phyloP scores from a whole-genome alignment of 176 grass and related monocot genomes.

The Lolium multiflorum region DNA sequence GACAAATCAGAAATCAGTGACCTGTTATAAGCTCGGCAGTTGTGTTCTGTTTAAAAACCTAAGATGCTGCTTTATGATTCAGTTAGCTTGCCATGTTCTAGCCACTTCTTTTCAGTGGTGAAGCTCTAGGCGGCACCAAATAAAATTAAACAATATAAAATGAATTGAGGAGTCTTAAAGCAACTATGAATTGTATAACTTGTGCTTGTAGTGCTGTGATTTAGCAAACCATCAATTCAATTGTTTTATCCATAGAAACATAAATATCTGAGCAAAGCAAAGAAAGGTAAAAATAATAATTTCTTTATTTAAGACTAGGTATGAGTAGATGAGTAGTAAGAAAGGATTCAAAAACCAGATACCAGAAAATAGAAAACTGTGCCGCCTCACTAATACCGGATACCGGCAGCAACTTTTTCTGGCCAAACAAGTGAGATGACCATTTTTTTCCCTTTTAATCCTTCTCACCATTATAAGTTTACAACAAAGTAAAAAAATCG shows the following conservation, averaged over 20 bases:
- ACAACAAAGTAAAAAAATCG: too few relatives aligned
- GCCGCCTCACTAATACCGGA: too few relatives aligned
- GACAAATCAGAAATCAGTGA: constrained; percentile 40
- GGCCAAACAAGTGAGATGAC: too few relatives aligned
- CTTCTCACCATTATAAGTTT: too few relatives aligned
- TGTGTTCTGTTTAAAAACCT: constrained; percentile 3
- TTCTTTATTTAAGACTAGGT: background rate
- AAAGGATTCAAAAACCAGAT: too few relatives aligned
- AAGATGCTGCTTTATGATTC: constrained; percentile 28
- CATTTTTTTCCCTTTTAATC: too few relatives aligned
- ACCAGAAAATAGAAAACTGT: too few relatives aligned
- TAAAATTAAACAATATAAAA: background rate
- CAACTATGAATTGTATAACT: constrained; percentile 7
- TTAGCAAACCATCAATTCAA: constrained; percentile 28
- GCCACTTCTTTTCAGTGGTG: constrained; percentile 27
- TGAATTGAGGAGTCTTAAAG: background rate
- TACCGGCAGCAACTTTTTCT: too few relatives aligned
- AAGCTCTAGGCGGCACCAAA: constrained; percentile 28
- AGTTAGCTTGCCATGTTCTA: constrained; percentile 38
- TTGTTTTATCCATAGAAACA: constrained; percentile 21
- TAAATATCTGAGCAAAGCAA: background rate
- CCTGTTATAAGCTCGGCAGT: background rate
- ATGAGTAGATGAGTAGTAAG: background rate
- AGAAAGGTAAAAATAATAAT: background rate
- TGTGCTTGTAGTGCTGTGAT: constrained; percentile 41